Base-by-base conservation (phyloP, 352 stramenopile genomes). In the Phytopythium litorale region DNA sequence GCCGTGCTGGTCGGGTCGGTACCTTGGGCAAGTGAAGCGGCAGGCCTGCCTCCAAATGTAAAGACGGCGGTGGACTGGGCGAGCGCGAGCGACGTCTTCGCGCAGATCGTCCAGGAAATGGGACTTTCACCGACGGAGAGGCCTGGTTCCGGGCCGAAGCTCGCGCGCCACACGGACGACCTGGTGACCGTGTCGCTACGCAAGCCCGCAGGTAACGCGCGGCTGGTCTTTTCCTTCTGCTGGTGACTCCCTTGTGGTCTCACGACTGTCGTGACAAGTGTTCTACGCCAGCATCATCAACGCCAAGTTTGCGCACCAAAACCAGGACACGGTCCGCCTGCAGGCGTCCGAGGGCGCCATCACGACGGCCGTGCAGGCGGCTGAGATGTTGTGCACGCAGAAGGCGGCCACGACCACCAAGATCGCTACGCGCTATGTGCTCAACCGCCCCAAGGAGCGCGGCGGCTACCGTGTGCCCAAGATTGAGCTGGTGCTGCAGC, bases 261-360 rank as follows among this genome's bases (percentile, higher is more conserved):
- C 13, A 35, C 48, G 48, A 38, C 33, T 23, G 48, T 16, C 25
- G 1, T 18, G 25, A 30, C 54, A 89, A 90, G 83, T 77, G 43
- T 92, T 92, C 66, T 92, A 92, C 58, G 84, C 79, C 21, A 91
- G 84, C 59, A 84, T 91, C 57, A 85, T 92, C 64, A 89, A 75
- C 64, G 88, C 78, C 57, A 92, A 92, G 71, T 90, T 92, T 55
- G 73, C 67, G 40, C 72, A 82, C 50, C 84, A 92, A 52, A 83
- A 87, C 59, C 81, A 90, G 51, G 69, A 84, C 38, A 78, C 55
- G 12, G 60, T 92, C 43, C 78, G 81, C 19, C 69, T 92, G 18
- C 81, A 91, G 61, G 84, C 84, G 38, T 79, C 78, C 18, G 79
- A 92, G 59, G 68, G 58, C 8, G 84, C 79, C 48, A 92, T 92